Base-by-base conservation (phyloP, 2,329 filamentous ascomycete species). In the Penicillium sclerotiorum region DNA sequence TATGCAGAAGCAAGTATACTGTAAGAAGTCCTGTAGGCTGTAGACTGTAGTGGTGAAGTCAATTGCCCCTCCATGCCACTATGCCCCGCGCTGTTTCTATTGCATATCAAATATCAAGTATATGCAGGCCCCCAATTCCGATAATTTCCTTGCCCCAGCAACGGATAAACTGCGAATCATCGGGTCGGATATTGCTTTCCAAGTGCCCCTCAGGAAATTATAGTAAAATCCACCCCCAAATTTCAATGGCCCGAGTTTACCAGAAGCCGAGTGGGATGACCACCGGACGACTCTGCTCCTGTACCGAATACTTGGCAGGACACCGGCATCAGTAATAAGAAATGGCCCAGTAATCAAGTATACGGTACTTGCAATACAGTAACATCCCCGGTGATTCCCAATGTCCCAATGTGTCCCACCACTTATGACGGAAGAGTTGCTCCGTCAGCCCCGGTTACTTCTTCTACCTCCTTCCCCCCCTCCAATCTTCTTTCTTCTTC, bases 241-340 rank as follows among this genome's bases (percentile, higher is more conserved):
- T 18, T 18, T 8, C 28, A 11, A 32, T 11, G 18, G n/a, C 17
- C 43, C 35, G 35, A 38, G 40, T 43, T 15, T 15, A 37, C 46
- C 54, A 59, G 52, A 59, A 55, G 35, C 59, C 58, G 57, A 59
- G 58, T 62, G 57, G 54, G 55, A 56, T 57, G 56, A 58, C 64
- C 67, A 57, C 64, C 67, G 67, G 67, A 69, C 61, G 61, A 69
- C 65, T 68, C 63, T 69, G 61, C 67, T 70, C 67, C 66, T 65
- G 57, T 57, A 60, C 44, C 50, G 39, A 49, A 43, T 55, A 61
- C 53, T 57, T 58, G 50, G 57, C 55, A 41, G 47, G 52, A 57
- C 52, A 62, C 57, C 55, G 57, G 55, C 52, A 23, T 22, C 28
- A 53, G 49, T 48, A 46, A 51, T n/a, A 22, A 15, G 17, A 8